Evolutionary conservation across 2,329 filamentous ascomycete genomes (phyloP), one percentile per base, ranked within the genome.

Genomic region (Calonectria pauciramosa): DNA sequence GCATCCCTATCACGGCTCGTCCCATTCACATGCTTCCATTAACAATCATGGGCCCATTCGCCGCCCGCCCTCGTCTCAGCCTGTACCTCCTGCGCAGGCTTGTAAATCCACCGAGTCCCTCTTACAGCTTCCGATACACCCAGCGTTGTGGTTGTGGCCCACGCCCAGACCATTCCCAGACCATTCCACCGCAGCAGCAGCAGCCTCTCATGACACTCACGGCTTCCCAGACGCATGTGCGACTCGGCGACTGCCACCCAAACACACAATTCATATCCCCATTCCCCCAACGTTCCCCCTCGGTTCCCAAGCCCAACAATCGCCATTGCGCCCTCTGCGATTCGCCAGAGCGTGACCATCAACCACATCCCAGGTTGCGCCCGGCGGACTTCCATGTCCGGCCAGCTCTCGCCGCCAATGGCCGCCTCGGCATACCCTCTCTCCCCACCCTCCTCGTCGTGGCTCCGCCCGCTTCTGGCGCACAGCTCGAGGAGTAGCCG

Each of bases 311-410:
- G 28, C 47, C 47, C 56, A 64, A 73, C 59, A 60, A 66, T 59
- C 59, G 49, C n/a, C 69, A 69, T 49, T 60, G 16, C 56, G 23
- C 38, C 30, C 30, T 51, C 60, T 47, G 23, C 49, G 34, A 66
- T 69, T 73, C 36, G 49, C 66, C 47, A 66, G 36, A 41, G 41
- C 47, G 32, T 36, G 13, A 8, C 54, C 47, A 38, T 63, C 49
- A 63, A 38, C 59, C 64, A 28, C 38, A 71, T 70, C 71, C 51
- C 67, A 56, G 56, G 64, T 68, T 68, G 76, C 77, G 68, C 72
- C 64, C 4, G 56, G 14, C 79, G 79, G 79, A 80, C 78, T 80
- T 80, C 60, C 75, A 80, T 80, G 72, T 80, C 79, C 79, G 79
- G 70, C 28, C 69, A 70, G 38, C 54, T 51, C 51, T 66, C n/a